Evolutionary conservation across 371 early-diverging fungal species (phyloP), one percentile per base, ranked within the genome.

Genomic region (Actinomortierella ambigua): DNA sequence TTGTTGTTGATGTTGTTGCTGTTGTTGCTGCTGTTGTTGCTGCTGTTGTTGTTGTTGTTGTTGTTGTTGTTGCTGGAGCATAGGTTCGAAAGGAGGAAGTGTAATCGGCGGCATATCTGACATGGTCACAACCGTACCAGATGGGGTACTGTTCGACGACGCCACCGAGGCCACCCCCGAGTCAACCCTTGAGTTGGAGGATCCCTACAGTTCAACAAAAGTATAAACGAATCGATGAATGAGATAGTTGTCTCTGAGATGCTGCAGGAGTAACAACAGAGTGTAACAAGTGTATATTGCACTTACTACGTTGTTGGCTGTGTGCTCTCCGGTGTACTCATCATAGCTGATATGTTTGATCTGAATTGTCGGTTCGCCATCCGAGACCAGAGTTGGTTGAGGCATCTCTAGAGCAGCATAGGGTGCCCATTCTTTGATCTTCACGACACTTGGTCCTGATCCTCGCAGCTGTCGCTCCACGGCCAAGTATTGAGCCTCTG

Each of bases 381-480:
- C 48, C 2, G 22, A 8, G 24, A 42, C 49, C 22, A 73, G n/a
- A 2, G 63, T 67, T 0, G 75, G 75, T 8, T 67, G 55, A 13
- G 64, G 68, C 75, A 73, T 73, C 15, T 73, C 75, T 13, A 63
- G 40, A 6, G 68, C 75, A 0, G 75, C 75, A 47, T 67, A 73
- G 6, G 75, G 75, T 7, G 75, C 75, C 75, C 75, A 73, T 42
- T 73, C 75, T 40, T 73, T 73, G 55, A 73, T 73, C 64, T 73
- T 73, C 26, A 67, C 22, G 17, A 73, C 43, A 47, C 75, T 73
- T 1, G 75, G 75, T n/a, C 75, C 75, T 0, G 64, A 73, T 57
- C 75, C 75, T 9, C 75, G 67, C 1, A 73, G 53, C 39, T 73
- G 75, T 20, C 75, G 54, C 18, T 73, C 75, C 27, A 73, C 53